Percentiles rank a stretch among this genome's conserved stretches.
Conservation (phyloP, 192 early-diverging fungal genomes). For the Coemansia sp. region DNA sequence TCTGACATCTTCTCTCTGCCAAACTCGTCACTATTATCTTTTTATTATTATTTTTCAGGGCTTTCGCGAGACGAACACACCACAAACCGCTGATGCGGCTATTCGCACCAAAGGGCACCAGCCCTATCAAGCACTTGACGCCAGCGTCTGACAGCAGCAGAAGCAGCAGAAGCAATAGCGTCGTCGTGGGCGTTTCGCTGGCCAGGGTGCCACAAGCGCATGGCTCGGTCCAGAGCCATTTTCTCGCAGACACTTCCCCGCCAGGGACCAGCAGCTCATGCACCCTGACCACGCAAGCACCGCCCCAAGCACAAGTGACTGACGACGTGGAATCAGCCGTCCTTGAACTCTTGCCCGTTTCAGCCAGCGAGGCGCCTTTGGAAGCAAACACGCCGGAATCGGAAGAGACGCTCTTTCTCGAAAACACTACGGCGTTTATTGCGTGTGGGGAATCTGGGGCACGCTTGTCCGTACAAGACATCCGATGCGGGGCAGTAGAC, state of each 20-base stretch:
- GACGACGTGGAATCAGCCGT: neutral
- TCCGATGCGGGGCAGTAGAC: conserved; percentile 21
- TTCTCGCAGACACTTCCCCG: neutral
- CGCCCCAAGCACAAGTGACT: neutral
- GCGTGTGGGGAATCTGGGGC: conserved; percentile 7
- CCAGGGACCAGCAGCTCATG: neutral
- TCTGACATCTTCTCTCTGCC: neutral
- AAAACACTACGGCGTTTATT: neutral
- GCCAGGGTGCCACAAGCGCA: neutral
- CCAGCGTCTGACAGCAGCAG: neutral
- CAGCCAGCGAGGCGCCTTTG: neutral
- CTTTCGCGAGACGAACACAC: neutral
- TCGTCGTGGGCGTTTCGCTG: conserved; percentile 8
- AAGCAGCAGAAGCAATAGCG: neutral
- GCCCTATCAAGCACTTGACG: conserved; percentile 5
- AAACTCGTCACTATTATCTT: neutral
- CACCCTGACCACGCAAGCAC: neutral
- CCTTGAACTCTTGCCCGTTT: neutral
- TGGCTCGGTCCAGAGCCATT: neutral
- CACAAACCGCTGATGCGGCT: neutral
- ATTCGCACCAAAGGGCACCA: neutral
- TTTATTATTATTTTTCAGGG: neutral
- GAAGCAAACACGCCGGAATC: neutral
- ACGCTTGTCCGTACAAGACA: conserved; percentile 19
- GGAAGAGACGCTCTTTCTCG: neutral